Base-by-base conservation (phyloP, 129 eudicot species). In the Gnaphalium uliginosum region DNA sequence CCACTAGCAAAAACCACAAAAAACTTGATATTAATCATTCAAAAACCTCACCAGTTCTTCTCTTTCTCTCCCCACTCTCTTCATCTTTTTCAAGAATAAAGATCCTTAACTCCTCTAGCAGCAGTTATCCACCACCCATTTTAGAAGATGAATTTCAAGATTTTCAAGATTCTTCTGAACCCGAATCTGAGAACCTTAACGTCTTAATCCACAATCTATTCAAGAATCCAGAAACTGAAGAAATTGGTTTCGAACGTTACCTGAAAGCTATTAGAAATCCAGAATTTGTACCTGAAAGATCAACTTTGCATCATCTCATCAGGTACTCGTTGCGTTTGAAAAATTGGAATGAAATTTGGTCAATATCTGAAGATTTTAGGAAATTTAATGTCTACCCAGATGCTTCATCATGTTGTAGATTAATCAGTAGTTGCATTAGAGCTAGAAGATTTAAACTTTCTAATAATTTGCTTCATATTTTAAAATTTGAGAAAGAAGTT, bases 401-500 rank as follows among this genome's bases (percentile, higher is more conserved):
- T 84, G 79, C 62, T 66, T 61, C 84, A 10, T 54, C 79, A 4
- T 82, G 92, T 74, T 79, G 85, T 84, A 87, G 84, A 75, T 74
- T 94, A 74, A 77, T 94, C 58, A 82, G 84, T 70, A 37, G 83
- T 29, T 91, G 99, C 68, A 82, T 84, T 77, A 89, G 81, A 78
- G 93, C 86, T 60, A 87, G 97, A 78, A 94, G 93, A 79, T 85
- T 94, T 56, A 89, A 82, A 76, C 78, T 89, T 81, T 92, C 82
- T 51, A 79, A 82, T 79, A 77, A 60, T 71, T 69, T 91, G 27
- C 83, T 94, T 62, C 78, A 87, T 5, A 63, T 86, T 60, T 75
- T 87, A 51, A 77, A 74, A 74, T 35, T 29, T 41, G 86, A 87
- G 64, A 51, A 75, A 70, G 76, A 72, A 63, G 79, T 86, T 81